These are phyloP conservation scores for Phytopythium montanum DNA, from an alignment of 352 stramenopile genomes.

Conservation along the genomic window DNA sequence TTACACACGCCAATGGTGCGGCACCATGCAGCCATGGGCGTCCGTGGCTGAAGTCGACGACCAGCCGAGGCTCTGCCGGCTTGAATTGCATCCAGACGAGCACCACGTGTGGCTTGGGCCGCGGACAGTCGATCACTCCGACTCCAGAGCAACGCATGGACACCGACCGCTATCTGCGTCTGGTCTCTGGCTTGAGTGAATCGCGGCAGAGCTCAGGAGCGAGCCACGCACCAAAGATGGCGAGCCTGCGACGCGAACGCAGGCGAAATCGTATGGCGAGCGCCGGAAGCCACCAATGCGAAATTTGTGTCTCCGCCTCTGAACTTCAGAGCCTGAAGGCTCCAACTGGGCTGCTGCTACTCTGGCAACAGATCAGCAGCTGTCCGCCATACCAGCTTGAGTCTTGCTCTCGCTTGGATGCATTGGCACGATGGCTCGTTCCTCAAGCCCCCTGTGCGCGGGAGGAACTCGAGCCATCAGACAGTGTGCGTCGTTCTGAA, in stretches of 20 bases:
- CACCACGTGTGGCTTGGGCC: neutral
- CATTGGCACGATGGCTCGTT: too few relatives aligned
- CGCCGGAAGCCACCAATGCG: conserved; percentile 1
- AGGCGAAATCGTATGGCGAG: conserved; percentile 2
- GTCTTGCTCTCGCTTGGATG: too few relatives aligned
- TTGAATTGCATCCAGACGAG: neutral
- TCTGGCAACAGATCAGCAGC: neutral
- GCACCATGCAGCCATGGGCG: neutral
- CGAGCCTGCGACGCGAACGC: conserved; percentile 5
- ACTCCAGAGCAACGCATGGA: neutral
- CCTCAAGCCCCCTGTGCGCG: too few relatives aligned
- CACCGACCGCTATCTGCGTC: neutral
- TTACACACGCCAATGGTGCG: neutral
- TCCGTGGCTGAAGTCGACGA: neutral
- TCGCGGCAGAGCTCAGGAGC: neutral
- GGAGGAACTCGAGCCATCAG: too few relatives aligned
- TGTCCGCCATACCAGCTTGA: neutral
- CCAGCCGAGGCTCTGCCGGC: neutral
- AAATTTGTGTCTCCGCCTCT: neutral
- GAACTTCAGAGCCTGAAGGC: too few relatives aligned
- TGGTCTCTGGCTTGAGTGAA: neutral
- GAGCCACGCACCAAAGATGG: neutral
- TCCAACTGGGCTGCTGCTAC: neutral
- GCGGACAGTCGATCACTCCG: neutral
- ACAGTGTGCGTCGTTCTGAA: too few relatives aligned